These are phyloP conservation scores for Saturnispora dispora DNA, from an alignment of 805 yeast genomes.

Conservation along the genomic window DNA sequence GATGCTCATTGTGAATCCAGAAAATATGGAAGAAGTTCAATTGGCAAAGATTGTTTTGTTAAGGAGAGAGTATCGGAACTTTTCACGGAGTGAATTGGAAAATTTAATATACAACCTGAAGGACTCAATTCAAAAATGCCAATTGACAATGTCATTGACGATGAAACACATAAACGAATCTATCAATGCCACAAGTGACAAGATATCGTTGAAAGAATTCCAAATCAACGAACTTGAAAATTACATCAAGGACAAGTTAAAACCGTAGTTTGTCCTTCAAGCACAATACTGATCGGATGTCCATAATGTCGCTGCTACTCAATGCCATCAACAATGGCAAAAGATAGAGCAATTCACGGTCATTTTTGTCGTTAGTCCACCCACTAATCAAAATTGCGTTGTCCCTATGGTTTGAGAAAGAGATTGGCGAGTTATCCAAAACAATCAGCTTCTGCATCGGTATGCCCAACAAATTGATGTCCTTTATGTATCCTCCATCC, in stretches of 20 bases:
- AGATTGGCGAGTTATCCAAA: slow-evolving; percentile 87
- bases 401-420: slow-evolving; percentile 73
- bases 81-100: neutral
- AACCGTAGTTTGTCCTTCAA: slow-evolving; percentile 2
- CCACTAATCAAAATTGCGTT: slow-evolving; percentile 94
- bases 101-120: neutral
- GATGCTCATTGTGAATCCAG: neutral
- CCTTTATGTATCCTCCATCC: slow-evolving; percentile 84
- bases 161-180: neutral
- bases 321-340: slow-evolving; percentile 73
- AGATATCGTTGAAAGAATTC: neutral
- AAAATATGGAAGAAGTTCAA: neutral
- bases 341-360: slow-evolving; percentile 69
- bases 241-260: neutral
- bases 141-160: neutral
- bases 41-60: neutral
- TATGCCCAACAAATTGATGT: slow-evolving; percentile 28
- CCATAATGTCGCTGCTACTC: slow-evolving; percentile 68
- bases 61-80: neutral
- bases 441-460: slow-evolving; percentile 46
- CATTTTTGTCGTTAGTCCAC: slow-evolving; percentile 96
- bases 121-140: neutral
- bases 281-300: slow-evolving; percentile 65
- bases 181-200: neutral
- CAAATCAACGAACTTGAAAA: neutral